Evolutionary conservation across 2,329 filamentous ascomycete genomes (phyloP), one percentile per base, ranked within the genome.

Genomic region (Coniosporium tulheliwenetii): DNA sequence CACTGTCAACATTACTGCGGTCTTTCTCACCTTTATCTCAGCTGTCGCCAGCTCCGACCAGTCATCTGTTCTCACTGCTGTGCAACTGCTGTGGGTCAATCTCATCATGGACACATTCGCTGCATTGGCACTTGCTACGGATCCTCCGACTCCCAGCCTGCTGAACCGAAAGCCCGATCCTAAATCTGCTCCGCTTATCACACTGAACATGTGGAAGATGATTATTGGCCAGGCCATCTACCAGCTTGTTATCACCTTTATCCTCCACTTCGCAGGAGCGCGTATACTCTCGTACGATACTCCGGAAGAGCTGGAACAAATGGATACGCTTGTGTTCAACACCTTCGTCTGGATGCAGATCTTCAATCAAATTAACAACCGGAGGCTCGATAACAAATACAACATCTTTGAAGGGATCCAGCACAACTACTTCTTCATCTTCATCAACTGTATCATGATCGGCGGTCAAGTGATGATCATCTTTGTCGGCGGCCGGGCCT

Each of bases 271-370:
- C 50, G 85, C 74, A 30, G 76, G 71, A 39, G 61, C 61, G 43
- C 63, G 53, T 30, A 76, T 85, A 10, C 67, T 85, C n/a, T 66
- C 66, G 8, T 75, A 79, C 49, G 57, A 70, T 10, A 64, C 64
- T 29, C 50, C 55, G 0, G 61, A 69, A 29, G 52, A 64, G 30
- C 56, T 71, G 7, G 55, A 61, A 10, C 69, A 82, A 51, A 69
- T 93, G 44, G 68, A 77, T 42, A 93, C 86, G 2, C 71, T 96
- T 38, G 83, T 96, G 7, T 96, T 96, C 72, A 96, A 96, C 66
- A 91, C 85, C 0, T 96, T 96, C 56, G 89, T 95, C 40, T 96
- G 89, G 89, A 95, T 96, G 87, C 89, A 96, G 53, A 93, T 96
- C 51, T 96, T 96, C 68, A 96, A 96, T 62, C 82, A 93, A 56